Conservation (phyloP, 352 stramenopile genomes). For the Ophiocytium majus region DNA sequence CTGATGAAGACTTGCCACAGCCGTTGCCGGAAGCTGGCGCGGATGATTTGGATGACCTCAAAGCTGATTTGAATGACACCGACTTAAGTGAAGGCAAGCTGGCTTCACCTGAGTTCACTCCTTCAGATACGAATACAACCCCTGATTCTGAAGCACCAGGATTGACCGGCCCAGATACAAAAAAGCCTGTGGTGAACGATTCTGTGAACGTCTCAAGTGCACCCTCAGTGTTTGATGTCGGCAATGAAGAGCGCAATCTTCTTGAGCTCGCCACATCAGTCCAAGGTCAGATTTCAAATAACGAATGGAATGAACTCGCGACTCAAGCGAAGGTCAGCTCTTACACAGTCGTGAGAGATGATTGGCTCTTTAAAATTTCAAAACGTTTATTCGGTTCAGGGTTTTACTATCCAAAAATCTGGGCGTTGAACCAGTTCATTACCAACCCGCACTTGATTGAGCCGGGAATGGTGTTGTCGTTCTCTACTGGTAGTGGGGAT, state of each 20-base stretch:
- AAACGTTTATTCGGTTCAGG: background rate
- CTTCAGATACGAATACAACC: too few relatives aligned
- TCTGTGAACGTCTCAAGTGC: too few relatives aligned
- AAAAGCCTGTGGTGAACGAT: too few relatives aligned
- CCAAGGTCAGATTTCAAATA: conserved; percentile 10
- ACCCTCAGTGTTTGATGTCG: background rate
- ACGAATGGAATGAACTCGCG: conserved; percentile 13
- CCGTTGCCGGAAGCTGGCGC: too few relatives aligned
- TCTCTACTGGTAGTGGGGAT: background rate
- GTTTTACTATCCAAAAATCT: conserved; percentile 13
- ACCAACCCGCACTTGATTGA: conserved; percentile 10
- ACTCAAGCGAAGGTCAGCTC: background rate
- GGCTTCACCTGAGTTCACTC: too few relatives aligned
- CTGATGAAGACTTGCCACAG: too few relatives aligned
- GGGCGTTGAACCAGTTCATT: background rate
- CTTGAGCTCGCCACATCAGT: background rate
- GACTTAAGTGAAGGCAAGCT: too few relatives aligned
- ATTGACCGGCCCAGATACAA: too few relatives aligned
- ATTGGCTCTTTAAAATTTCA: conserved; percentile 17
- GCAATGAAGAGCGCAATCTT: conserved; percentile 1
- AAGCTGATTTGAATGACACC: too few relatives aligned
- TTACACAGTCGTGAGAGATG: conserved; percentile 12
- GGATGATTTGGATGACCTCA: too few relatives aligned
- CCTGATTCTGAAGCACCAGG: too few relatives aligned
- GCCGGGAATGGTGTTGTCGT: background rate